phyloP scores from a whole-genome alignment of 108 stramenopile species.

The Cylindrotheca fusiformis region DNA sequence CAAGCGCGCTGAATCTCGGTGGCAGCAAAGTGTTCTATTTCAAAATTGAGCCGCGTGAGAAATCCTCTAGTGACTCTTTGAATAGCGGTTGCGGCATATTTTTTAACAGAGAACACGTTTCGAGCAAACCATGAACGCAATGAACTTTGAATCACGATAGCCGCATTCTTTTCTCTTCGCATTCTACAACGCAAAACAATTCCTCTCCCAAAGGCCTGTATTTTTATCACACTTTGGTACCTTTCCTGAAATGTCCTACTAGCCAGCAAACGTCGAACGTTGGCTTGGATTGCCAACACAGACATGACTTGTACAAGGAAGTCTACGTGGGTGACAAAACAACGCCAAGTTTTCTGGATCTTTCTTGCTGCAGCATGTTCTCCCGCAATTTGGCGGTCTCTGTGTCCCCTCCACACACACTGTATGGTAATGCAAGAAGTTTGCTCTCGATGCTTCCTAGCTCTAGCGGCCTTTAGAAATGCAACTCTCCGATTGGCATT shows the following conservation, averaged over 20 bases:
- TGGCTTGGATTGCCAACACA: constrained; percentile 46
- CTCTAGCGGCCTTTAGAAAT: neutral
- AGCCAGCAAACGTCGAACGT: constrained; percentile 18
- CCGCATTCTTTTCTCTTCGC: constrained; percentile 15
- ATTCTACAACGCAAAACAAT: neutral
- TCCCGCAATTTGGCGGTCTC: constrained; percentile 14
- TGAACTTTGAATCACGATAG: constrained; percentile 32
- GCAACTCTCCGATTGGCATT: neutral
- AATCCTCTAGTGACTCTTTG: constrained; percentile 38
- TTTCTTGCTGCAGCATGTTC: constrained; percentile 35
- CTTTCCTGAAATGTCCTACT: neutral
- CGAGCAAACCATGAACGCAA: constrained; percentile 30
- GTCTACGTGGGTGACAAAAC: constrained; percentile 51
- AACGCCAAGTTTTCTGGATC: constrained; percentile 66
- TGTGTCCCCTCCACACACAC: constrained; percentile 40
- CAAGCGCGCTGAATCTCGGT: constrained; percentile 67
- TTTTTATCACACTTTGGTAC: constrained; percentile 6
- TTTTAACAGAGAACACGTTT: constrained; percentile 11
- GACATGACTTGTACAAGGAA: constrained; percentile 42
- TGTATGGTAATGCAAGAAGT: constrained; percentile 27
- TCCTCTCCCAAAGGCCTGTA: constrained; percentile 27
- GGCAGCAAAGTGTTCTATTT: constrained; percentile 47
- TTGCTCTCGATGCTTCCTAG: neutral
- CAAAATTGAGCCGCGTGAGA: constrained; percentile 26
- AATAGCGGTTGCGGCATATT: constrained; percentile 32